Evolutionary conservation across 2,329 filamentous ascomycete genomes (phyloP), one percentile per base, ranked within the genome.

Genomic region (Microdochium nivale): DNA sequence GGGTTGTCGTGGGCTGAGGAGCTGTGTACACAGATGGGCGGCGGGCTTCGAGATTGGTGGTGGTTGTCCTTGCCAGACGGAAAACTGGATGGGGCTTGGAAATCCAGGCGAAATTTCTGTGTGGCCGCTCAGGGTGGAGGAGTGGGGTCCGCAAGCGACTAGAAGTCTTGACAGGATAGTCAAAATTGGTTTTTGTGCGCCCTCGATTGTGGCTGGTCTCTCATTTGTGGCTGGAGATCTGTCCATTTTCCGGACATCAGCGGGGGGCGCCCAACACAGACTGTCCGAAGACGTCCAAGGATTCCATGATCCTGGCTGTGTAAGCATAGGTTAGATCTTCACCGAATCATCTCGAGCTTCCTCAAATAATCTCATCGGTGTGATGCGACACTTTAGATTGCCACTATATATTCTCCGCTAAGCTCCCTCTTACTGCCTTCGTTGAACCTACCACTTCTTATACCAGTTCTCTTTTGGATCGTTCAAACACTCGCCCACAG

Each of bases 401-500:
- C n/a, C n/a, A n/a, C n/a, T n/a, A n/a, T n/a, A n/a, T n/a, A n/a
- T n/a, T n/a, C n/a, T 30, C 11, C 11, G 11, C 27, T 30, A 5
- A 11, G 27, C 27, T 30, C 5, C 27, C 5, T 30, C 5, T 5
- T 5, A 30, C 27, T n/a, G 27, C 27, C 27, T 30, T 11, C 27
- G 11, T 30, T 30, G 11, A 23, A 3, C 16, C 23, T 19, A 44
- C 40, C 40, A 44, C 10, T 23, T 24, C 13, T 44, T 44, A 47
- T 62, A 62, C 60, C 60, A 62, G 49, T 56, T 53, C 21, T 46
- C 35, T 13, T 10, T 21, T 24, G 55, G 50, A n/a, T 62, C 60
- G 13, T 54, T 49, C 21, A 62, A 48, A 30, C 60, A 62, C 48
- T 59, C 55, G 14, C 60, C 59, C 21, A 61, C 48, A 2, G 60